phyloP scores from a whole-genome alignment of 139 green algal species.

The Ostreobium quekettii region DNA sequence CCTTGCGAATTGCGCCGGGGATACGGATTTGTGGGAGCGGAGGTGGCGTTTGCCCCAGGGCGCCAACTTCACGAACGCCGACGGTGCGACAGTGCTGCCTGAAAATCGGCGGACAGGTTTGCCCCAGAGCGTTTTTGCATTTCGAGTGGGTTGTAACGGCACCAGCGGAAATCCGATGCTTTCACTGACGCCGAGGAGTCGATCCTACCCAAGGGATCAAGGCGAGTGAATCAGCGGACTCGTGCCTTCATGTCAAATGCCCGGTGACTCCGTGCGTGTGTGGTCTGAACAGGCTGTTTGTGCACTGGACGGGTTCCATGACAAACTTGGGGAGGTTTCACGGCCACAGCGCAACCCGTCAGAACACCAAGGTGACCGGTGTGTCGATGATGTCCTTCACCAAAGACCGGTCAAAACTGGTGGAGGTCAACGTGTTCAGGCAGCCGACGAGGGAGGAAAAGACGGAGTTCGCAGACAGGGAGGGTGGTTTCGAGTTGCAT shows the following conservation, averaged over 20 bases:
- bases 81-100: too few species aligned
- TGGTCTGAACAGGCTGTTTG: too few species aligned
- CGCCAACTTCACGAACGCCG: too few species aligned
- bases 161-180: too few species aligned
- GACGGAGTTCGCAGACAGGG: neutral
- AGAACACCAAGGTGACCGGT: constrained; percentile 1
- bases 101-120: too few species aligned
- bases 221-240: neutral
- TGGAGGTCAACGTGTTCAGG: neutral
- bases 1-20: too few species aligned
- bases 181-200: constrained; percentile 10
- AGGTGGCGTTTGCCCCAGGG: too few species aligned
- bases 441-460: constrained; percentile 3
- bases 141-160: too few species aligned
- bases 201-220: neutral
- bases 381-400: constrained; percentile 13
- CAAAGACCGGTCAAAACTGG: constrained; percentile 7
- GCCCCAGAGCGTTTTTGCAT: too few species aligned
- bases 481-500: constrained; percentile 3
- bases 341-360: neutral
- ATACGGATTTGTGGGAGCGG: too few species aligned
- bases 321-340: constrained; percentile 9
- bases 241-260: too few species aligned
- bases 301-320: neutral
- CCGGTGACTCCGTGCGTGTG: too few species aligned